Evolutionary conservation across 768 basidiomycete genomes (phyloP), one percentile per base, ranked within the genome.

Genomic region (Myochromella boudieri): DNA sequence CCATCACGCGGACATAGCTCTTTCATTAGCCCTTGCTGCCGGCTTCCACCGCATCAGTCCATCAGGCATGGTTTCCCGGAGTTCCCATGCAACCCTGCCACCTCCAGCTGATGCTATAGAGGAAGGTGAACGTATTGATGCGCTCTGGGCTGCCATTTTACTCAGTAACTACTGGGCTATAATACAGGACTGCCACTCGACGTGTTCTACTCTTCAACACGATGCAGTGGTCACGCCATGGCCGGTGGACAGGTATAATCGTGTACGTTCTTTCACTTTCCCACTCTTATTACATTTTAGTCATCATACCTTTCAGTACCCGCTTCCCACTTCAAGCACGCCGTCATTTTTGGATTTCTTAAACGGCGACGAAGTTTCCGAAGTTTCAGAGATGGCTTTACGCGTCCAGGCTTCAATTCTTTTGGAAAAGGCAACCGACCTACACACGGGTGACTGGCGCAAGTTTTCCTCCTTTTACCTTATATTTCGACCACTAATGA

Each of bases 71-170:
- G 18, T 27, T 12, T 10, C 14, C 10, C 6, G 6, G 6, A 17
- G 18, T 12, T 20, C 18, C 5, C 14, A n/a, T 17, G 5, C n/a
- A 18, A 28, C 14, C 11, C 39, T 53, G 15, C 31, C 44, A 9
- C 52, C 49, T 21, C 33, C 52, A n/a, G 42, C 44, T 15, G 48
- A 50, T 27, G 15, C 44, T 12, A 39, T 54, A 25, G 56, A 60
- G 25, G 48, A 53, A 24, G 42, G 40, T 15, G 56, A 60, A 44
- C 44, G 52, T 22, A 53, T 57, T 31, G 40, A 51, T 24, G 56
- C 53, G 8, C 57, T 60, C 37, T 60, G 59, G 59, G 42, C 46
- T 15, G 56, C 55, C 4, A 32, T 53, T 12, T 25, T 47, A 10
- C 52, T 60, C 29, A 51, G 46, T 39, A 55, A 53, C 27, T 40